These are phyloP conservation scores for Pichia sp. DNA, from an alignment of 1,139 yeast species.

Conservation along the genomic window DNA sequence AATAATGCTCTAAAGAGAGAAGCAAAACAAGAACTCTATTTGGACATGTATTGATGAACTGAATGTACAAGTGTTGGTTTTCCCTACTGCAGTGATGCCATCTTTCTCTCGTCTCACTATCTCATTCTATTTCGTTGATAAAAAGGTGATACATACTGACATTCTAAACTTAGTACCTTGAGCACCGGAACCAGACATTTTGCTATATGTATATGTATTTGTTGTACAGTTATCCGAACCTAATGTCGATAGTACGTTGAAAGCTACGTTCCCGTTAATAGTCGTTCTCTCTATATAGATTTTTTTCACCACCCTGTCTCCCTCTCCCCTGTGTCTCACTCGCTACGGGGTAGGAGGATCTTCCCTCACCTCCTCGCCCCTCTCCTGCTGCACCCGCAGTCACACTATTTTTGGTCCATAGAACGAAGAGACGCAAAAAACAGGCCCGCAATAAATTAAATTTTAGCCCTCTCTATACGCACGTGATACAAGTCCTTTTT, in stretches of 20 bases:
- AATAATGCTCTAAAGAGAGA: too few relatives aligned
- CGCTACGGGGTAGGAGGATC: background rate
- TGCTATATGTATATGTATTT: conserved; percentile 20
- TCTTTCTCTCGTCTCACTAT: background rate
- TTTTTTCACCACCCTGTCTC: conserved; percentile 2
- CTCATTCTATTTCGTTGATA: background rate
- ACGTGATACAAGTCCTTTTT: background rate
- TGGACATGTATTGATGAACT: too few relatives aligned
- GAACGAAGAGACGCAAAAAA: background rate
- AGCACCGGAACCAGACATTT: conserved; percentile 89
- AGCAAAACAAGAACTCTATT: too few relatives aligned
- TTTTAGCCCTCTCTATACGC: background rate
- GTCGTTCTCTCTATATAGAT: background rate
- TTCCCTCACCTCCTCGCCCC: background rate
- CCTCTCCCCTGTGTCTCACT: background rate
- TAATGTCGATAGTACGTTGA: background rate
- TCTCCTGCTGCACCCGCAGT: background rate
- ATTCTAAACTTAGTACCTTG: conserved; percentile 99
- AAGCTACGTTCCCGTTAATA: background rate
- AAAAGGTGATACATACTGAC: conserved; percentile 66
- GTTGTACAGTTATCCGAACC: conserved; percentile 8
- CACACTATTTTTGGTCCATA: background rate
- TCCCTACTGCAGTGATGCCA: background rate
- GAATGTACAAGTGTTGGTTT: too few relatives aligned
- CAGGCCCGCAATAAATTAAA: background rate